These are phyloP conservation scores for Clausena lansium DNA, from an alignment of 345 rosid genomes.

Conservation along the genomic window DNA sequence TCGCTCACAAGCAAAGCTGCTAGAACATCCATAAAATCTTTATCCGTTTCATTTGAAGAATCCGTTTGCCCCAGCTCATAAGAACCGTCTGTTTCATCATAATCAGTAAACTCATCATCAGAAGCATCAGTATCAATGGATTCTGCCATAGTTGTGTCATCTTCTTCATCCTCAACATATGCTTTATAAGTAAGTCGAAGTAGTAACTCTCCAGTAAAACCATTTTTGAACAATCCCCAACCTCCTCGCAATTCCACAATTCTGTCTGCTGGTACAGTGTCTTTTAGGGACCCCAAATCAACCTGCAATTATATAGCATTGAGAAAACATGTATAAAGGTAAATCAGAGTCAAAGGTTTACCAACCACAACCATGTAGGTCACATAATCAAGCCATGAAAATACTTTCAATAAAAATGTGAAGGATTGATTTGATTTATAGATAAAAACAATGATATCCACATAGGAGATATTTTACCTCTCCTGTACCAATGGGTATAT, in stretches of 20 bases:
- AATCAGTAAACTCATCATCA: slow-evolving; percentile 77
- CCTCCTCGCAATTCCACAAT: slow-evolving; percentile 68
- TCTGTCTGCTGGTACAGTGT: slow-evolving; percentile 93
- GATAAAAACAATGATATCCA: background rate
- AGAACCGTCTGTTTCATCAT: slow-evolving; percentile 47
- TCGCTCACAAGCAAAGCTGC: slow-evolving; percentile 92
- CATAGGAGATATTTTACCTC: slow-evolving; percentile 54
- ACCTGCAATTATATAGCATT: slow-evolving; percentile 47
- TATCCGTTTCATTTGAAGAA: slow-evolving; percentile 42
- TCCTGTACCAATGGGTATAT: slow-evolving; percentile 72
- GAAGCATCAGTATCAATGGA: slow-evolving; percentile 48
- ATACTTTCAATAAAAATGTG: background rate
- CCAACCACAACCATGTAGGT: background rate
- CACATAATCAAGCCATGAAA: background rate
- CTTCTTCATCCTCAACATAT: slow-evolving; percentile 98
- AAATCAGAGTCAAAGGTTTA: background rate
- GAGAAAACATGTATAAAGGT: slow-evolving; percentile 16
- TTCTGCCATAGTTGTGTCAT: slow-evolving; percentile 51
- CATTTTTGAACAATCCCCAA: slow-evolving; percentile 72
- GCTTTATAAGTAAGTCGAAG: slow-evolving; percentile 95
- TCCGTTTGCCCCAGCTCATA: slow-evolving; percentile 31
- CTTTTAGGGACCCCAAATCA: slow-evolving; percentile 74
- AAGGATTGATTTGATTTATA: background rate
- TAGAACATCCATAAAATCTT: slow-evolving; percentile 91
- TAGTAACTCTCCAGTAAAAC: slow-evolving; percentile 79